A percentile compares a stretch with the other conserved stretches of the same genome.
Evolutionary conservation across 306 rosid species (phyloP).

Genomic region (Prunus mongolica): DNA sequence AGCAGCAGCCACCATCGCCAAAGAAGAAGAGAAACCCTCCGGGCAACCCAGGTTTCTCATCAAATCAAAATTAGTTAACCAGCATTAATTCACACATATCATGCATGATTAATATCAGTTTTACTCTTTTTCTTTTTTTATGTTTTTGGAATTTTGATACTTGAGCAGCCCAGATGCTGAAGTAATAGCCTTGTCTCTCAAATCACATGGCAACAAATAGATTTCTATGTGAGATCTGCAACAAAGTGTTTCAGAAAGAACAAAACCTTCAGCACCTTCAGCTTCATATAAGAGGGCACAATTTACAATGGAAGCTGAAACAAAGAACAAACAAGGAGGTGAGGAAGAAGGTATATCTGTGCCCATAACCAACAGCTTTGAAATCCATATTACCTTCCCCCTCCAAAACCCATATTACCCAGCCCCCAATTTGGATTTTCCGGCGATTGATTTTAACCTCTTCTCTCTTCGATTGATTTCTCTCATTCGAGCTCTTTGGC

Average conservation of each 20-base stretch:
- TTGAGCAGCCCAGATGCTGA: slow-evolving; percentile 71
- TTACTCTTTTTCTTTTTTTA: neutral
- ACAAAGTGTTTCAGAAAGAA: slow-evolving; percentile 85
- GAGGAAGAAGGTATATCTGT: slow-evolving; percentile 71
- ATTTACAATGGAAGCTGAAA: slow-evolving; percentile 85
- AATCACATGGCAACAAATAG: slow-evolving; percentile 68
- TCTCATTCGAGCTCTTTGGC: too few species aligned
- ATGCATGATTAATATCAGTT: neutral
- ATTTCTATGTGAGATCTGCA: slow-evolving; percentile 74
- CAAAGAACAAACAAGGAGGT: slow-evolving; percentile 52
- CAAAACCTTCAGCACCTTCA: slow-evolving; percentile 64
- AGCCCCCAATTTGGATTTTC: too few species aligned
- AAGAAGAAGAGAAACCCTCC: slow-evolving; percentile 78
- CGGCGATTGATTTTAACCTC: too few species aligned
- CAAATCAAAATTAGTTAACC: neutral
- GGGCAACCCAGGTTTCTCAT: slow-evolving; percentile 66
- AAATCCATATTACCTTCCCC: too few species aligned
- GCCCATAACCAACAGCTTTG: slow-evolving; percentile 46
- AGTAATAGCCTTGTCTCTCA: slow-evolving; percentile 77
- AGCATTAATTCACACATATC: neutral
- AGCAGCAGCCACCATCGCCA: slow-evolving; percentile 28
- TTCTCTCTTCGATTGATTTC: too few species aligned
- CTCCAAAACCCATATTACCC: too few species aligned
- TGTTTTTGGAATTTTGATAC: neutral
- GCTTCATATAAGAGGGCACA: slow-evolving; percentile 80